Conservation (phyloP, 768 basidiomycete species). For the Xerocomellus amylosporus region DNA sequence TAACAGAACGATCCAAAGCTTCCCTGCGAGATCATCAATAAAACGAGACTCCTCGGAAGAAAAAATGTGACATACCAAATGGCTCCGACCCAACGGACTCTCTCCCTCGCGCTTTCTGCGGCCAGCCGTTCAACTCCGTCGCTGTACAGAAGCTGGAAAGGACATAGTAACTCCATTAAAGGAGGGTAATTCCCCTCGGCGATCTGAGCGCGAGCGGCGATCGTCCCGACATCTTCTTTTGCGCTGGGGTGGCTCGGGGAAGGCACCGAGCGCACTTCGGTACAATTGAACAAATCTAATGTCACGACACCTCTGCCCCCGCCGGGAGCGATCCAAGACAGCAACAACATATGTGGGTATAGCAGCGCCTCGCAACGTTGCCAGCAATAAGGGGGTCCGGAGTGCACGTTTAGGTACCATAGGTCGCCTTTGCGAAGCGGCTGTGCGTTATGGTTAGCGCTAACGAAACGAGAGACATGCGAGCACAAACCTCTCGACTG, state of each 20-base stretch:
- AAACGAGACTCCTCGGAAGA: background rate
- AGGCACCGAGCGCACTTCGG: constrained; percentile 78
- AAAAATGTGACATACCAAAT: constrained; percentile 60
- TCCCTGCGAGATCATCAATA: constrained; percentile 51
- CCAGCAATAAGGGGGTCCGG: constrained; percentile 73
- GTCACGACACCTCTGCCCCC: constrained; percentile 85
- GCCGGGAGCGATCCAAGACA: constrained; percentile 84
- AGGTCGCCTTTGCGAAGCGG: constrained; percentile 81
- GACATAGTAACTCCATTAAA: constrained; percentile 74
- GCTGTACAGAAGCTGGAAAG: constrained; percentile 86
- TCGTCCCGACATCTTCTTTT: constrained; percentile 81
- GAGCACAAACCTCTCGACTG: constrained; percentile 42
- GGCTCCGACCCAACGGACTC: constrained; percentile 89
- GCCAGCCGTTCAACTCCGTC: constrained; percentile 89
- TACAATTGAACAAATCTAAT: constrained; percentile 82
- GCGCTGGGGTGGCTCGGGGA: constrained; percentile 80
- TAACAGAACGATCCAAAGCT: constrained; percentile 62
- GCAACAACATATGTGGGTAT: constrained; percentile 78
- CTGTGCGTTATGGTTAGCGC: constrained; percentile 40
- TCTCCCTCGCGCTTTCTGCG: constrained; percentile 82
- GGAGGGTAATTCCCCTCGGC: constrained; percentile 40
- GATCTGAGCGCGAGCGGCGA: constrained; percentile 68
- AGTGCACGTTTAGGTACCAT: constrained; percentile 94
- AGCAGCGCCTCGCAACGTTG: constrained; percentile 78
- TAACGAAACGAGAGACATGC: background rate